Base-by-base conservation (phyloP, 2,329 filamentous ascomycete genomes). In the Talaromyces pinophilus region DNA sequence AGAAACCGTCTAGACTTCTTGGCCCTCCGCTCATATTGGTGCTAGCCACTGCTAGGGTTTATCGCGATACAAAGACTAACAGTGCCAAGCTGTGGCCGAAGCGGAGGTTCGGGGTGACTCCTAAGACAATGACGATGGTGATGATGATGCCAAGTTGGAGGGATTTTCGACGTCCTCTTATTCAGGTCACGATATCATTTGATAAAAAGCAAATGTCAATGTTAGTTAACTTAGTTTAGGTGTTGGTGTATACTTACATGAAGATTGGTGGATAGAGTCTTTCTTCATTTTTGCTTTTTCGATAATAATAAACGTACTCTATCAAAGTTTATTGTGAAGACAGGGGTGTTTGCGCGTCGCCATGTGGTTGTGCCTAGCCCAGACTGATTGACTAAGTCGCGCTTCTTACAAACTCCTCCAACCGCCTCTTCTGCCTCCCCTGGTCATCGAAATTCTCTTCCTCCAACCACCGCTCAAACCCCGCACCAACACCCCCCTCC, bases 391-490 rank as follows among this genome's bases (percentile, higher is more conserved):
- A 33, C 10, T 8, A 33, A 30, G 25, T 33, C 6, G 25, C 46
- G 7, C 8, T 35, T 35, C n/a, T 22, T 13, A 40, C 10, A 57
- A 11, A 38, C 4, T 40, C 48, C 48, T 54, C 33, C 54, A 57
- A 38, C n/a, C 54, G 38, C 69, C 70, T 81, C 64, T 73, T 81
- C 75, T 90, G 88, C 62, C 70, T 78, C 0, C 86, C 87, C 2
- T 82, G 71, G 6, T 73, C 74, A 70, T 88, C 83, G 70, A 89
- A 89, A 72, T 89, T 89, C 0, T 71, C 75, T 13, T 78, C 74
- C 19, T 76, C 76, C 59, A 90, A 69, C 88, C 88, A 90, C 19
- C 60, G 69, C 70, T 86, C 82, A 57, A 89, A 77, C 0, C 73
- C 84, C 1, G 80, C 76, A 83, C 85, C 87, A 52, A 59, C 25